Evolutionary conservation across 495 filamentous ascomycete genomes (phyloP).

Genomic region (Penicillium waksmanii): DNA sequence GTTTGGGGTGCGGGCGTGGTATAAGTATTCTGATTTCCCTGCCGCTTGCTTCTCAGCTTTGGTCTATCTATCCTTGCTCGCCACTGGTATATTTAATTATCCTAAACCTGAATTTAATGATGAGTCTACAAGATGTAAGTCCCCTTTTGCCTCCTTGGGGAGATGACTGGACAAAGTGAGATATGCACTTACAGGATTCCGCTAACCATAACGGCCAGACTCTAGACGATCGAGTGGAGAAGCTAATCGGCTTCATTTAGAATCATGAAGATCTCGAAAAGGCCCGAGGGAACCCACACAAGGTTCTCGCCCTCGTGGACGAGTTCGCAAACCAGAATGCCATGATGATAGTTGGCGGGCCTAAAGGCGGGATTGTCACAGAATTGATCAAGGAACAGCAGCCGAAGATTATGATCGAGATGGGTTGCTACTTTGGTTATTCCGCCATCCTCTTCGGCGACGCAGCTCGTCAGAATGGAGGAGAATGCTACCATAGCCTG

Average conservation of each 20-base stretch:
- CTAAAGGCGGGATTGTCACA: slow-evolving; percentile 69
- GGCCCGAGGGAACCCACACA: background rate
- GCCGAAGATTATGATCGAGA: slow-evolving; percentile 72
- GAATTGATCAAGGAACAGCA: slow-evolving; percentile 65
- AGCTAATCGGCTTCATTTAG: background rate
- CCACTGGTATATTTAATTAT: no score
- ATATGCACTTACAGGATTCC: no score
- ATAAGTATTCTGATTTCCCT: no score
- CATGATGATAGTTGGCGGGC: background rate
- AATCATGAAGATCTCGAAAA: background rate
- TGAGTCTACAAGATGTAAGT: no score
- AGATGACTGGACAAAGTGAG: no score
- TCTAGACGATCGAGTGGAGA: no score
- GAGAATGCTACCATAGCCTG: slow-evolving; percentile 64
- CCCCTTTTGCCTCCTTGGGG: no score
- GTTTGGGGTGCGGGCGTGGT: no score
- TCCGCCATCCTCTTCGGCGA: slow-evolving; percentile 72
- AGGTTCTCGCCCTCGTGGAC: background rate
- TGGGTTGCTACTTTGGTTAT: slow-evolving; percentile 83
- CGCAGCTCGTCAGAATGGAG: slow-evolving; percentile 60
- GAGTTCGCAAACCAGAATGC: background rate
- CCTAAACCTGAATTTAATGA: no score
- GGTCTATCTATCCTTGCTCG: no score
- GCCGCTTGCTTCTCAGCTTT: no score
- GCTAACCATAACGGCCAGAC: no score